phyloP scores from a whole-genome alignment of 2,329 filamentous ascomycete genomes.

The Monosporascus ibericus region DNA sequence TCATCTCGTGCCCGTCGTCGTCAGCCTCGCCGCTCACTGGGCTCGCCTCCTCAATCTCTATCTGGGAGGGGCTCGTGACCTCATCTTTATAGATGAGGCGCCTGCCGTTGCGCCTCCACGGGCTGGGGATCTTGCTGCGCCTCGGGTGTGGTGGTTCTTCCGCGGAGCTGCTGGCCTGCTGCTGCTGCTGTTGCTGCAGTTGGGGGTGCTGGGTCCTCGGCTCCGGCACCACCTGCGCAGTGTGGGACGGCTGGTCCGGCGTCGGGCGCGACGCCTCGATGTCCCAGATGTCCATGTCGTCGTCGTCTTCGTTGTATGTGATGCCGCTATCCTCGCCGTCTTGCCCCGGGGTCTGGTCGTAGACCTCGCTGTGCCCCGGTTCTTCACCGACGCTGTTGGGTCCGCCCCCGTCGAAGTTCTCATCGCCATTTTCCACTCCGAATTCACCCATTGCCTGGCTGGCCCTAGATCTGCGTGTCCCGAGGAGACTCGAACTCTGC shows the following conservation, averaged over 20 bases:
- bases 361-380: not conserved
- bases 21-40: slow-evolving; percentile 12
- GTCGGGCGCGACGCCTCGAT: slow-evolving; percentile 47
- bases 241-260: slow-evolving; percentile 17
- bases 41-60: slow-evolving; percentile 24
- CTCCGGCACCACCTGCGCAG: slow-evolving; percentile 10
- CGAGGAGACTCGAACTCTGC: slow-evolving; percentile 9
- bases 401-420: slow-evolving; percentile 14
- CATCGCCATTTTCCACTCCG: not conserved
- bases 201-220: slow-evolving; percentile 12
- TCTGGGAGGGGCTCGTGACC: slow-evolving; percentile 23
- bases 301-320: slow-evolving; percentile 13
- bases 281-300: slow-evolving; percentile 50
- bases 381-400: slow-evolving; percentile 10
- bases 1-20: slow-evolving; percentile 9
- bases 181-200: not conserved
- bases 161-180: not conserved
- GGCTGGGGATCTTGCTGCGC: slow-evolving; percentile 30
- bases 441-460: slow-evolving; percentile 1
- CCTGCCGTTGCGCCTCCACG: slow-evolving; percentile 32
- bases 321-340: slow-evolving; percentile 7
- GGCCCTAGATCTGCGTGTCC: slow-evolving; percentile 7
- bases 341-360: not conserved
- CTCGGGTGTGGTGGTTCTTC: slow-evolving; percentile 14
- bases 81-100: slow-evolving; percentile 27